Base-by-base conservation (phyloP, 1,284 basidiomycete species). In the Melampsora americana region DNA sequence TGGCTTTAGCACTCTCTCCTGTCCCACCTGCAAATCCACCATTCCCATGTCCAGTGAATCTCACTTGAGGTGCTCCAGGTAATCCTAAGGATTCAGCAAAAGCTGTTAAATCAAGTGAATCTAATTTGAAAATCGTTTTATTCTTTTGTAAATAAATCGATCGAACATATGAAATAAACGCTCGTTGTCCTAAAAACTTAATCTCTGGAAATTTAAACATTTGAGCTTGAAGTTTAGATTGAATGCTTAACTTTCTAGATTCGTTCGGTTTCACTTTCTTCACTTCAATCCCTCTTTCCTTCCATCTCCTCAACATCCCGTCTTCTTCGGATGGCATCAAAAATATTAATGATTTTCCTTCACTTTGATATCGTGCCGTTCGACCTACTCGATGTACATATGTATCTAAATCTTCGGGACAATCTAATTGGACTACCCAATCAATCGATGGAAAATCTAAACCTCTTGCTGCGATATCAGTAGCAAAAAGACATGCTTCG, bases 401-500 rank as follows among this genome's bases (percentile, higher is more conserved):
- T 14, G 93, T 97, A 78, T 96, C 95, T n/a, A 90, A 92, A 81
- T 98, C 95, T 84, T 99, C 95, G 0, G 95, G 95, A 30, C 92
- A 93, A 83, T 99, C 95, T n/a, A 95, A 86, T 83, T 99, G 96
- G 44, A 99, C 83, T 14, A 99, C 95, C 95, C 96, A 99, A 83
- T 97, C 93, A 32, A 99, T 90, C 0, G 92, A 88, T 2, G 96
- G 95, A 83, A 99, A 99, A 84, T 99, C 96, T 77, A 99, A 86
- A 16, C 95, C 95, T 75, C 96, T 89, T 2, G 95, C 94, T 32
- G 96, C 95, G 79, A 99, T 91, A 83, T 99, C 95, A n/a, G 95
- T 99, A 44, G 93, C 93, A 81, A 97, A 90, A 46, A 96, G 86
- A 5, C 95, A 87, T 0, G 92, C 90, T 78, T 92, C 88, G 79